Base-by-base conservation (phyloP, 2,329 filamentous ascomycete species). In the Botryotinia narcissicola region DNA sequence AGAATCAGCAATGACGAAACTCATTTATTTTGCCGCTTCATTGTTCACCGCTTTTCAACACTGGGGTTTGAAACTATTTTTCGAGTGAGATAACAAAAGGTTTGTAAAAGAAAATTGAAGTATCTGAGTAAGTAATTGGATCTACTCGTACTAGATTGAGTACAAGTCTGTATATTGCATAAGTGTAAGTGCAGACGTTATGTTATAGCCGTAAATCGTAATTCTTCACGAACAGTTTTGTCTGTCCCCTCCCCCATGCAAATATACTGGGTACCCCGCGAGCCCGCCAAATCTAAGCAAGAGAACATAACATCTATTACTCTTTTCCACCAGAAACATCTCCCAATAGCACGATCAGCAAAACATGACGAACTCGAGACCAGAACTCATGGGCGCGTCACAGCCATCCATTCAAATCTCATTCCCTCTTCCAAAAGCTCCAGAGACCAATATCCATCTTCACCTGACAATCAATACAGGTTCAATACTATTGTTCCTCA, bases 371-470 rank as follows among this genome's bases (percentile, higher is more conserved):
- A 46, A 67, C 32, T 35, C 57, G 25, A 61, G 25, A 40, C 8
- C 71, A 37, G 51, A 42, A 20, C 22, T 46, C 6, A 57, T 44
- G 44, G 44, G 29, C 25, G 40, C 29, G 25, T 48, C 71, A 18
- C 32, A 40, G 12, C 57, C 63, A 35, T 78, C 80, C 16, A 76
- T 80, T 12, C 76, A 91, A 78, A 81, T 91, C 18, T 89, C 89
- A 1, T 84, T 91, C 37, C 87, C 88, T 9, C 83, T 92, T 35
- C 89, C 90, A 18, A 85, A 84, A 74, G 86, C 89, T 1, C 81
- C 88, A 29, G 88, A 91, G 78, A 88, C 89, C 12, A 87, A 86
- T 75, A 86, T 92, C 75, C 88, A 90, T 80, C 80, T 91, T 51
- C 88, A 88, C 61, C 81, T 92, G 67, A 89, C 87, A 25, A 84